phyloP scores from a whole-genome alignment of 345 rosid genomes.

The Excoecaria agallocha region DNA sequence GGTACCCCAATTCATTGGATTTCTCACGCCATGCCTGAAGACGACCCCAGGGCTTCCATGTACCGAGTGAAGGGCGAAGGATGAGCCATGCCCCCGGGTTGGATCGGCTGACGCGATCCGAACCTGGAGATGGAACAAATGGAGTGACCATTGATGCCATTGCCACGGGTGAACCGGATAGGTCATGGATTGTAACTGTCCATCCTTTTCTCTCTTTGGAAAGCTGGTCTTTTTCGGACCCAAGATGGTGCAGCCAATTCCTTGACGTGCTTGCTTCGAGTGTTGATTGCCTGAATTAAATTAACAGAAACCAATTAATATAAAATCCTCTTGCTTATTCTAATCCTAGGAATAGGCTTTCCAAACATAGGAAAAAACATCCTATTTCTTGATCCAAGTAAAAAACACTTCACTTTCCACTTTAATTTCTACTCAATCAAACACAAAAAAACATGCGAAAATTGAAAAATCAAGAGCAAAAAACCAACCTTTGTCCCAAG shows the following conservation, averaged over 20 bases:
- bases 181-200: slow-evolving; percentile 88
- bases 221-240: slow-evolving; percentile 51
- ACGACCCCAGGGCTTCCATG: slow-evolving; percentile 98
- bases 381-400: neutral
- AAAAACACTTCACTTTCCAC: too few species aligned
- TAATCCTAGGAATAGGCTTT: neutral
- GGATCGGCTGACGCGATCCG: slow-evolving; percentile 71
- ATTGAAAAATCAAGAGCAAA: neutral
- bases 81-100: slow-evolving; percentile 97
- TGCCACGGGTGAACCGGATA: slow-evolving; percentile 94
- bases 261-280: slow-evolving; percentile 42
- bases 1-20: slow-evolving; percentile 60
- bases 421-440: slow-evolving; percentile 7
- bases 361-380: neutral
- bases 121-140: slow-evolving; percentile 84
- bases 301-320: too few species aligned
- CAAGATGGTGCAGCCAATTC: slow-evolving; percentile 47
- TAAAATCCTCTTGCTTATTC: neutral
- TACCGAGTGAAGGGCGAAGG: slow-evolving; percentile 68
- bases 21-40: slow-evolving; percentile 90
- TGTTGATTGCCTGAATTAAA: slow-evolving; percentile 49
- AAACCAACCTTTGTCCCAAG: slow-evolving; percentile 56
- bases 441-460: neutral
- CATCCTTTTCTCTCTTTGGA: slow-evolving; percentile 85
- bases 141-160: slow-evolving; percentile 99